Conservation (phyloP, 140 eudicot species). For the Anethum foeniculum region DNA sequence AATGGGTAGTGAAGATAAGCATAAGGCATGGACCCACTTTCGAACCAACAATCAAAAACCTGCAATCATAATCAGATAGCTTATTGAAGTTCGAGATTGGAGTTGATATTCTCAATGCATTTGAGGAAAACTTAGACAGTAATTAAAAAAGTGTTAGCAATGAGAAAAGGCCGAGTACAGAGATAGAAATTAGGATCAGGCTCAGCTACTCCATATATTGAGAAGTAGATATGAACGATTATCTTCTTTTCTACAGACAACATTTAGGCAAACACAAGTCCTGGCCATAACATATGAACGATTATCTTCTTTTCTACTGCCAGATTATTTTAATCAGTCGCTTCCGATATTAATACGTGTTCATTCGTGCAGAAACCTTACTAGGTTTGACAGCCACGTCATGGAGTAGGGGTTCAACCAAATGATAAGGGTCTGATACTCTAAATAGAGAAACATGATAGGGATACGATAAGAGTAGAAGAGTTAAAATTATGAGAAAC, state of each 20-base stretch:
- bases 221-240: too few relatives aligned
- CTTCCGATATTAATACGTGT: not conserved
- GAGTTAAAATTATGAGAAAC: not conserved
- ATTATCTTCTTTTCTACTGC: not conserved
- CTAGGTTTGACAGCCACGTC: not conserved
- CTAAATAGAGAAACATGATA: not conserved
- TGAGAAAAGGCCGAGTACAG: not conserved
- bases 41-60: constrained; percentile 99
- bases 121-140: not conserved
- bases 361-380: not conserved
- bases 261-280: not conserved
- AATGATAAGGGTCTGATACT: not conserved
- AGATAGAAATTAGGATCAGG: not conserved
- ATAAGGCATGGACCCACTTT: constrained; percentile 98
- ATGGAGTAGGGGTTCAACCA: not conserved
- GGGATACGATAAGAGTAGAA: not conserved
- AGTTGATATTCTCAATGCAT: not conserved
- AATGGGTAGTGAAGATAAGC: constrained; percentile 96
- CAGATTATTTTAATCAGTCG: not conserved
- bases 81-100: not conserved
- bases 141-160: not conserved
- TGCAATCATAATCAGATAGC: constrained; percentile 12
- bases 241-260: not conserved
- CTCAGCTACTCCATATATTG: not conserved
- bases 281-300: not conserved